These are phyloP conservation scores for Orbilia ellipsospora DNA, from an alignment of 2,329 filamentous ascomycete species.

Conservation along the genomic window DNA sequence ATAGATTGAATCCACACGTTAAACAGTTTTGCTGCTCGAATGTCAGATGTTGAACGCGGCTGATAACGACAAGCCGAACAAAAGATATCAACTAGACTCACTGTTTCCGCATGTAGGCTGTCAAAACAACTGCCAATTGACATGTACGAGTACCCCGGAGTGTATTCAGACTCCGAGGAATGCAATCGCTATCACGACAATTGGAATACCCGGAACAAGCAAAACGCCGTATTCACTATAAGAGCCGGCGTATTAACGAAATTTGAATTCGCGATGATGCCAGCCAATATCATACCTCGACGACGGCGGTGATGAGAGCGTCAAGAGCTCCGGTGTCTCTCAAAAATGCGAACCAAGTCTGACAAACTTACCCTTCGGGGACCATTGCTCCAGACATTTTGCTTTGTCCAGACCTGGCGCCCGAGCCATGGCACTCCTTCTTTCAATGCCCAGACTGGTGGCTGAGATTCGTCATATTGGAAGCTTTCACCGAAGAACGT, in stretches of 20 bases:
- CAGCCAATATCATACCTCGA: slow-evolving; percentile 14
- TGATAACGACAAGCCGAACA: neutral
- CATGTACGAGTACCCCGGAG: too few relatives aligned
- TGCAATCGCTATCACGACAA: neutral
- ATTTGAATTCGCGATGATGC: slow-evolving; percentile 34
- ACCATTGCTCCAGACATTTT: slow-evolving; percentile 40
- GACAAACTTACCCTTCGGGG: slow-evolving; percentile 54
- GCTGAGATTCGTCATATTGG: slow-evolving; percentile 6
- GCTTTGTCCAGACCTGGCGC: slow-evolving; percentile 12
- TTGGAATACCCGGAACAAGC: slow-evolving; percentile 47
- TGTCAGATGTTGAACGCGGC: neutral
- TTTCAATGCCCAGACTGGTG: slow-evolving; percentile 30
- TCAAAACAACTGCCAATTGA: too few relatives aligned
- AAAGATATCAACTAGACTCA: too few relatives aligned
- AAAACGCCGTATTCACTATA: slow-evolving; percentile 23
- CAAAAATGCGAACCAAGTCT: slow-evolving; percentile 25
- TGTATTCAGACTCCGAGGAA: too few relatives aligned
- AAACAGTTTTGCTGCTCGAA: neutral
- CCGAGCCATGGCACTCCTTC: slow-evolving; percentile 31
- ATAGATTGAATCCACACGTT: neutral
- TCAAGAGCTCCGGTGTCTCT: slow-evolving; percentile 34
- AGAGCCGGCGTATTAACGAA: slow-evolving; percentile 33
- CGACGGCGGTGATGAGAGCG: slow-evolving; percentile 35
- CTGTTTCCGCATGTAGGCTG: too few relatives aligned
- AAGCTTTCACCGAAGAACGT: neutral